phyloP scores from a whole-genome alignment of 495 filamentous ascomycete species.

The Thozetella sp. region DNA sequence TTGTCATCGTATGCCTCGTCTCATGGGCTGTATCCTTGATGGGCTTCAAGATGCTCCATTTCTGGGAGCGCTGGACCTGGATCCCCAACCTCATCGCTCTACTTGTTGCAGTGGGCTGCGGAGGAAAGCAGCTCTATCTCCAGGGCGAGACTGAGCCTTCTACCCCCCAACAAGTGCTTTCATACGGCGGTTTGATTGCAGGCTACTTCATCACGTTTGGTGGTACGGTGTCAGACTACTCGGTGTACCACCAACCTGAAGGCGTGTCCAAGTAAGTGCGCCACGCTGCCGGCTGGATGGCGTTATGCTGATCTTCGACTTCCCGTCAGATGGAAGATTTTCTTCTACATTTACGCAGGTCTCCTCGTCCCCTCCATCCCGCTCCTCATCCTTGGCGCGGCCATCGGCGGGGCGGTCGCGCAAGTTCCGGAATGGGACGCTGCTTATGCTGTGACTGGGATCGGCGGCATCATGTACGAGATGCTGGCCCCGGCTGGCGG shows the following conservation, averaged over 20 bases:
- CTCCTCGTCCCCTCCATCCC: slow-evolving; percentile 47
- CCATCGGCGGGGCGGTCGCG: slow-evolving; percentile 46
- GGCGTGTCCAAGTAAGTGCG: slow-evolving; percentile 30
- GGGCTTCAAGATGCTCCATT: slow-evolving; percentile 53
- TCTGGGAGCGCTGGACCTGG: slow-evolving; percentile 59
- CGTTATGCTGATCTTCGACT: neutral
- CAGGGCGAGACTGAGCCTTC: slow-evolving; percentile 27
- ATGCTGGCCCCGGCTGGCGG: slow-evolving; percentile 50
- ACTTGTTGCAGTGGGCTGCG: slow-evolving; percentile 48
- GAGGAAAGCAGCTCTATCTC: slow-evolving; percentile 41
- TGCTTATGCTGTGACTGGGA: slow-evolving; percentile 41
- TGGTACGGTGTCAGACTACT: slow-evolving; percentile 40
- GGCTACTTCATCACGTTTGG: slow-evolving; percentile 44
- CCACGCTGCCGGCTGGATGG: neutral
- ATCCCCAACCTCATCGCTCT: slow-evolving; percentile 53
- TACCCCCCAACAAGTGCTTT: slow-evolving; percentile 25
- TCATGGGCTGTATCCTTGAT: slow-evolving; percentile 49
- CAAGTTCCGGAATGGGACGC: slow-evolving; percentile 33
- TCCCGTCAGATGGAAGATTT: slow-evolving; percentile 26
- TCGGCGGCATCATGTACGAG: slow-evolving; percentile 49
- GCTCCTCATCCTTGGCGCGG: slow-evolving; percentile 53
- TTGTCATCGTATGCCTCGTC: slow-evolving; percentile 50
- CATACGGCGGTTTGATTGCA: slow-evolving; percentile 35
- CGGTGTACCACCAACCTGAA: slow-evolving; percentile 40
- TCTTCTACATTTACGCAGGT: slow-evolving; percentile 41